Evolutionary conservation across 306 rosid species (phyloP).

Genomic region (Boehmeria nivea): DNA sequence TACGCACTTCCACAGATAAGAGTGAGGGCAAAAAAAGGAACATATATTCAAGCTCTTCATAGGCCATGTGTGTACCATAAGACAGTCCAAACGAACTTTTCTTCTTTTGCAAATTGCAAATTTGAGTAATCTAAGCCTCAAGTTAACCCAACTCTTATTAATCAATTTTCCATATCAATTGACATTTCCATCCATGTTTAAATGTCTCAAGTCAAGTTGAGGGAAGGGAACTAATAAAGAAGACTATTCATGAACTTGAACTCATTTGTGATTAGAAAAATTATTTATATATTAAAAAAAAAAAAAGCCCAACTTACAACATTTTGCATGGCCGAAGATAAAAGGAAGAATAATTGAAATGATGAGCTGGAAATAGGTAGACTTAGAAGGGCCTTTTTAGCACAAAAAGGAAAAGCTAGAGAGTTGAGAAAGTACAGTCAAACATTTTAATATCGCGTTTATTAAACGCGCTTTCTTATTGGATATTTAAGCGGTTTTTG

Average conservation of each 20-base stretch:
- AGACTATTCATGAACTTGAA: too few species aligned
- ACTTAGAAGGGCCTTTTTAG: conserved; percentile 7
- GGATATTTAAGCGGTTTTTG: neutral
- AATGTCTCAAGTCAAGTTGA: neutral
- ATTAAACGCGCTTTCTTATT: neutral
- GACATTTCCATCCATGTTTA: neutral
- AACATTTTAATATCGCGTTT: neutral
- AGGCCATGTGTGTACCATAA: too few species aligned
- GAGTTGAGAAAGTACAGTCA: neutral
- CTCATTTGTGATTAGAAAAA: too few species aligned
- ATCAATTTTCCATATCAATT: neutral
- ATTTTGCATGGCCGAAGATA: too few species aligned
- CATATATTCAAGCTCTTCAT: too few species aligned
- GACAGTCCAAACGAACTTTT: too few species aligned
- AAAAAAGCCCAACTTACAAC: too few species aligned
- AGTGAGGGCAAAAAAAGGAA: too few species aligned
- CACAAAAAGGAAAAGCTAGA: neutral
- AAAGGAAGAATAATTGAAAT: neutral
- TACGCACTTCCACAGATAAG: neutral
- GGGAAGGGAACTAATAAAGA: neutral
- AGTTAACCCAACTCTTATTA: neutral
- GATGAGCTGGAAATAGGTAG: conserved; percentile 22
- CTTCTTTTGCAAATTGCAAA: too few species aligned
- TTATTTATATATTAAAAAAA: too few species aligned
- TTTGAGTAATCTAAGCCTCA: conserved; percentile 10